Evolutionary conservation across 2,329 filamentous ascomycete species (phyloP).

Genomic region (Aspergillus vadensis): DNA sequence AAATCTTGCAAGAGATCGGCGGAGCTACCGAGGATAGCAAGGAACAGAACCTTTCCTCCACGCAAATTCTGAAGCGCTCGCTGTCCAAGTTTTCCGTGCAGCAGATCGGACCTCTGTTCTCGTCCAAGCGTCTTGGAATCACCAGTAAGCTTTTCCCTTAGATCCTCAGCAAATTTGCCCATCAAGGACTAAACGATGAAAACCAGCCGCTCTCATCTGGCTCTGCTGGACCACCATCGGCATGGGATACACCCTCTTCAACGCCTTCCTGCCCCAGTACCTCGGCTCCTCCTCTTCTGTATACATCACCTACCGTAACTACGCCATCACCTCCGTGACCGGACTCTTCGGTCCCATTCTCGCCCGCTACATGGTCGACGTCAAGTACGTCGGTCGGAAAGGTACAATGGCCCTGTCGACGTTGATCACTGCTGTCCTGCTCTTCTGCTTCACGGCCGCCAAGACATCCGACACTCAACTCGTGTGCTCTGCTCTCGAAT

Average conservation of each 20-base stretch:
- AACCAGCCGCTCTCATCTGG: constrained; percentile 60
- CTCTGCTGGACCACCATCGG: constrained; percentile 81
- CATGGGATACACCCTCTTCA: constrained; percentile 86
- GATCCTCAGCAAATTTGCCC: no score
- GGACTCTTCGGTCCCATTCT: constrained; percentile 76
- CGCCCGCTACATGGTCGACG: constrained; percentile 71
- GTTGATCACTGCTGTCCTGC: constrained; percentile 54
- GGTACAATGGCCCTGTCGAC: constrained; percentile 58
- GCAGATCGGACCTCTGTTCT: no score
- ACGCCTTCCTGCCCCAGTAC: constrained; percentile 84
- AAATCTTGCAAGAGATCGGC: no score
- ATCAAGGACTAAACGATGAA: neutral
- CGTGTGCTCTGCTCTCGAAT: constrained; percentile 52
- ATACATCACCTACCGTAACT: constrained; percentile 69
- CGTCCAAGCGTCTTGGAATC: no score
- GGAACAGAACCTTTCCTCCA: no score
- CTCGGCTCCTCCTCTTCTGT: constrained; percentile 60
- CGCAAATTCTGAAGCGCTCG: no score
- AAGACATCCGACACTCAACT: constrained; percentile 52
- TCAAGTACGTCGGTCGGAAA: constrained; percentile 64
- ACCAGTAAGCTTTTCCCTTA: no score
- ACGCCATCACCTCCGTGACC: constrained; percentile 74
- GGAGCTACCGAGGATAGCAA: no score
- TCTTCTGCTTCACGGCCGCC: constrained; percentile 58
- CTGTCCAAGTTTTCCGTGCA: no score